Base-by-base conservation (phyloP, 768 basidiomycete species). In the Lentinula edodes region DNA sequence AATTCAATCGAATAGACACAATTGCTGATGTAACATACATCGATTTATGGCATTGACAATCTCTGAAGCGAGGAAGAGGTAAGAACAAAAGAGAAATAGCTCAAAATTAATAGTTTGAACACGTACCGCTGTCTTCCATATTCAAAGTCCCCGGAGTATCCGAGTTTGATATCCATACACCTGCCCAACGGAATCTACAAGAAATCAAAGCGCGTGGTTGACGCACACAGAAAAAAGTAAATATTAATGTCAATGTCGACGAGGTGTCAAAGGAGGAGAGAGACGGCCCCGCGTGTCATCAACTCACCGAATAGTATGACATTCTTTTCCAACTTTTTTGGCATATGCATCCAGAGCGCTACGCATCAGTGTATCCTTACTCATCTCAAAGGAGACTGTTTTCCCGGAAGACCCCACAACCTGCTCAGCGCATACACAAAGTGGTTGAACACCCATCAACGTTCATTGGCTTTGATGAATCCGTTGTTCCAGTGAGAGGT, bases 311-410 rank as follows among this genome's bases (percentile, higher is more conserved):
- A 97, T 95, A 69, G 87, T 90, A 65, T 70, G 66, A 18, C 93
- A 89, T 65, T 95, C 93, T 74, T 94, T 94, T 61, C 94, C 94
- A 15, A 96, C 93, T 70, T 95, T 94, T 71, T 80, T 85, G 60
- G 94, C 94, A 74, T 97, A 97, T 48, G 94, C 94, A 63, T 86
- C 90, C 72, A 94, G 91, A 28, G 96, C 83, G 78, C 96, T 97
- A 80, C 86, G 90, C 67, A 97, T 76, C 78, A 90, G 94, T 48
- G 94, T 95, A 74, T 83, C 90, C 70, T 89, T 85, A 78, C 95
- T 97, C 77, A 97, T 95, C 83, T 97, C 96, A 83, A 97, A 97
- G 76, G 90, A 96, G 32, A 96, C 91, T 72, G 95, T 93, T 38
- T 95, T 91, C 61, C 91, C 92, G 12, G 76, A 72, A 41, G 89